phyloP scores from a whole-genome alignment of 495 filamentous ascomycete species.

The Podospora didyma region DNA sequence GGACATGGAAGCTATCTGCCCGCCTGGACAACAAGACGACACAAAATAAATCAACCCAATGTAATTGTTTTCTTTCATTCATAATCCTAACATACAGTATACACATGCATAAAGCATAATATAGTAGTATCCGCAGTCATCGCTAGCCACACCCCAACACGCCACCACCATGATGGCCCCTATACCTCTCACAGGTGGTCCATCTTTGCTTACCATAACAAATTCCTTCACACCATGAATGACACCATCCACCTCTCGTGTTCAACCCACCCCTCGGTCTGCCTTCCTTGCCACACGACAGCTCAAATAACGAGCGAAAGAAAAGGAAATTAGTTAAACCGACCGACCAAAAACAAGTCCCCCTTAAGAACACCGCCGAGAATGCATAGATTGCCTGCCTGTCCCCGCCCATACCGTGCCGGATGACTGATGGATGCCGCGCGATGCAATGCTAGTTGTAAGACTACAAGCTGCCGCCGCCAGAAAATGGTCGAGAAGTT shows the following conservation, averaged over 20 bases:
- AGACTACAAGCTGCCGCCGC: background rate
- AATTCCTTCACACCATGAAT: too few species aligned
- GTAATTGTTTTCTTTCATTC: conserved; percentile 10
- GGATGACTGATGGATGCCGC: conserved; percentile 7
- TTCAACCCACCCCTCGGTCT: background rate
- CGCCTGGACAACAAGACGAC: too few species aligned
- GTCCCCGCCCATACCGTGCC: conserved; percentile 11
- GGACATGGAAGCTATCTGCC: too few species aligned
- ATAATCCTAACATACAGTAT: conserved; percentile 33
- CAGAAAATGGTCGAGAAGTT: conserved; percentile 8
- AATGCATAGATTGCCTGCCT: conserved; percentile 4
- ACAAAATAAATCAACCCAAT: too few species aligned
- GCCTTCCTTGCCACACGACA: background rate
- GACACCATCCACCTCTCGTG: background rate
- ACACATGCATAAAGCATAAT: conserved; percentile 30
- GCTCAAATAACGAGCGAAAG: conserved; percentile 2
- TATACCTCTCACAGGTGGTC: too few species aligned
- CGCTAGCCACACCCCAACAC: background rate
- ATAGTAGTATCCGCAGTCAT: conserved; percentile 5
- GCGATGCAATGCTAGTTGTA: conserved; percentile 9
- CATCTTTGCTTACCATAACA: too few species aligned
- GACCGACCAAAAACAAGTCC: background rate
- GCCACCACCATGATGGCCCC: background rate
- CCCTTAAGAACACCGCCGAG: conserved; percentile 7
- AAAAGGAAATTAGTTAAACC: background rate